Evolutionary conservation across 1,139 yeast genomes (phyloP).

Genomic region (Spencermartinsiella ligniputridi): DNA sequence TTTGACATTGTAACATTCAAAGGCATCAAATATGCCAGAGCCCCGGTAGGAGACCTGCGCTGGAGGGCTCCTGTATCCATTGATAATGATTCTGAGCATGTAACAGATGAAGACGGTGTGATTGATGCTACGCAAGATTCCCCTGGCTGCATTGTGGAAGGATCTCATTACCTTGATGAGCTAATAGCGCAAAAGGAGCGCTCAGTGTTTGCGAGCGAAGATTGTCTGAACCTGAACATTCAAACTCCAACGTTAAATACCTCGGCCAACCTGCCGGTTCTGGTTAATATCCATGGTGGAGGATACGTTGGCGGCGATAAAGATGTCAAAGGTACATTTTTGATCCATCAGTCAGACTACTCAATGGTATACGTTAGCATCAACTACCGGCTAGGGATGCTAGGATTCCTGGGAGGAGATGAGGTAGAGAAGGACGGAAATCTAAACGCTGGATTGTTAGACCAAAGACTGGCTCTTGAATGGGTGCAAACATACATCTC

Average conservation of each 20-base stretch:
- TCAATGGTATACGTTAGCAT: conserved; percentile 20
- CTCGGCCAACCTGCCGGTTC: conserved; percentile 8
- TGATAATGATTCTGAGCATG: neutral
- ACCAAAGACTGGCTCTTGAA: conserved; percentile 34
- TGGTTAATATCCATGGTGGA: conserved; percentile 16
- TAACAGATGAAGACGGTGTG: neutral
- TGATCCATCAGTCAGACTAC: conserved; percentile 9
- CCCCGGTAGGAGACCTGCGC: conserved; percentile 9
- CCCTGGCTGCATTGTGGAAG: neutral
- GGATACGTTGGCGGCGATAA: conserved; percentile 12
- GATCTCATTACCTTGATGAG: neutral
- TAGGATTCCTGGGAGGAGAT: conserved; percentile 33
- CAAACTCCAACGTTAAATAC: conserved; percentile 18
- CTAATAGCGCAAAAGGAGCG: neutral
- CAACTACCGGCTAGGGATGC: conserved; percentile 33
- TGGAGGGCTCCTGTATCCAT: conserved; percentile 9
- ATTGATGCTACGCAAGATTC: conserved; percentile 1
- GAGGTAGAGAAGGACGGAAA: conserved; percentile 23
- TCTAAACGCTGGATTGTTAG: conserved; percentile 33
- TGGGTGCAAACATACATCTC: conserved; percentile 35
- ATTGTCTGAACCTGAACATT: conserved; percentile 23
- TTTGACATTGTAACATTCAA: neutral
- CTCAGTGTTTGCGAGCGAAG: conserved; percentile 14
- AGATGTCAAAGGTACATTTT: conserved; percentile 4
- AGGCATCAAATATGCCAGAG: conserved; percentile 8